Evolutionary conservation across 306 rosid genomes (phyloP).

Genomic region (Casuarina glauca): DNA sequence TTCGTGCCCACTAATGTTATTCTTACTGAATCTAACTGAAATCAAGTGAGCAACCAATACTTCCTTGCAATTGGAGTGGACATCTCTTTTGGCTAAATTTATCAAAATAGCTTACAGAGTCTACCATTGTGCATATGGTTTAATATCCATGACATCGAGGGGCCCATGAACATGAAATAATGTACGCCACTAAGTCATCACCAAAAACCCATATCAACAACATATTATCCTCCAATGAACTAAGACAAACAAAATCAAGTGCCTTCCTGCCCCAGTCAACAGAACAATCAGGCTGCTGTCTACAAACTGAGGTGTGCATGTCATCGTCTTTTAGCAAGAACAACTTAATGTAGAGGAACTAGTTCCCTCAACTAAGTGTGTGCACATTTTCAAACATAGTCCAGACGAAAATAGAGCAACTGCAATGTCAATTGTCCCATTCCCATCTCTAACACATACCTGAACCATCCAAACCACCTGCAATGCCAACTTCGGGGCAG

Average conservation of each 20-base stretch:
- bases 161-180: background rate
- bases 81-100: background rate
- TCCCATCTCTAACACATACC: constrained; percentile 43
- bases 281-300: background rate
- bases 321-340: constrained; percentile 6
- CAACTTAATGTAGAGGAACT: background rate
- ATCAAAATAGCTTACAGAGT: background rate
- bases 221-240: background rate
- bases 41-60: background rate
- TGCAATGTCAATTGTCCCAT: constrained; percentile 10
- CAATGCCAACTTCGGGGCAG: constrained; percentile 30
- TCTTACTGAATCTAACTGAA: background rate
- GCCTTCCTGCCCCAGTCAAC: background rate
- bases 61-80: constrained; percentile 5
- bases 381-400: background rate
- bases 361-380: background rate
- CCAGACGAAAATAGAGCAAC: constrained; percentile 7
- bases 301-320: constrained; percentile 2
- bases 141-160: background rate
- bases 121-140: background rate
- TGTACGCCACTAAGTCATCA: background rate
- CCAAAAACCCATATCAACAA: background rate
- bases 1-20: background rate
- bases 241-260: constrained; percentile 5
- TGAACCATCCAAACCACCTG: constrained; percentile 31